Evolutionary conservation across 495 filamentous ascomycete genomes (phyloP).

Genomic region (Penicillium pancosmium): DNA sequence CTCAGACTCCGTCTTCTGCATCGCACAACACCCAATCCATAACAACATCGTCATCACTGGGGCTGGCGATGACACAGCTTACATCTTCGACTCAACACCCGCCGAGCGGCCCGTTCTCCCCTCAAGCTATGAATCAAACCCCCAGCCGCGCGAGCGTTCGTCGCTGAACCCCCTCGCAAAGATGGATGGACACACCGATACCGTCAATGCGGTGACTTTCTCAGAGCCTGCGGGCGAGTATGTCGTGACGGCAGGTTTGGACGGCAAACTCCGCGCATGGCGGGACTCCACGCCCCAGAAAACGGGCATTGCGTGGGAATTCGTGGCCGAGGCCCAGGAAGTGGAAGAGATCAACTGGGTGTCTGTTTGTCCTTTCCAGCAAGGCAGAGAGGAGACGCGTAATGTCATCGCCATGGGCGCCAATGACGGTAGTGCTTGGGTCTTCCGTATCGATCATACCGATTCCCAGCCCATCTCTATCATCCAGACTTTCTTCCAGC

Average conservation of each 20-base stretch:
- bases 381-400: constrained; percentile 57
- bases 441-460: constrained; percentile 76
- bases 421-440: constrained; percentile 93
- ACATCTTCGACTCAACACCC: constrained; percentile 75
- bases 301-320: constrained; percentile 56
- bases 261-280: constrained; percentile 69
- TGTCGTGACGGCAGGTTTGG: constrained; percentile 81
- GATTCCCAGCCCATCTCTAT: constrained; percentile 72
- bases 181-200: constrained; percentile 87
- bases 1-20: constrained; percentile 86
- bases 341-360: constrained; percentile 97
- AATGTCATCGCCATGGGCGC: constrained; percentile 91
- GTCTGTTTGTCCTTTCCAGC: constrained; percentile 67
- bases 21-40: constrained; percentile 85
- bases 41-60: constrained; percentile 83
- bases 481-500: constrained; percentile 86
- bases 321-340: constrained; percentile 74
- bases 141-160: constrained; percentile 58
- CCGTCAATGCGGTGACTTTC: constrained; percentile 82
- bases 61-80: constrained; percentile 80
- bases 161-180: constrained; percentile 64
- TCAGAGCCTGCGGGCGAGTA: constrained; percentile 83
- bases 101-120: constrained; percentile 68
- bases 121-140: constrained; percentile 69
- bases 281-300: constrained; percentile 43